Evolutionary conservation across 1,139 yeast species (phyloP), one percentile per base, ranked within the genome.

Genomic region (Candida freyschussii): DNA sequence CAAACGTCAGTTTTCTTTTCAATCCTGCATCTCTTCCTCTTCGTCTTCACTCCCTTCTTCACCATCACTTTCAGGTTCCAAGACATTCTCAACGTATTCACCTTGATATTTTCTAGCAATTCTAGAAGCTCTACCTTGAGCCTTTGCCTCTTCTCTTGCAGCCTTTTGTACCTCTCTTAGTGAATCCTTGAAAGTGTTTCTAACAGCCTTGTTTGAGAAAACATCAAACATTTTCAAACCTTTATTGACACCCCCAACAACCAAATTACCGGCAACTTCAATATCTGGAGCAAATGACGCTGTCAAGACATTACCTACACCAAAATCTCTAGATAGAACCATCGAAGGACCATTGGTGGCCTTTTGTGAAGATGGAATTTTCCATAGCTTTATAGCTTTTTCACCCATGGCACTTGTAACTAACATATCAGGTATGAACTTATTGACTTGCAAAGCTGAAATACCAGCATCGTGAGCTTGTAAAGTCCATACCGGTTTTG

Each of bases 391-490:
- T 36, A 87, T 76, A 10, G 65, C 62, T 59, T 84, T 85, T 55
- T 93, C 98, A 36, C 89, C 85, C 87, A 82, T 81, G 9, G 96
- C 95, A 37, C 94, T 79, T 4, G 97, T 86, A 18, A 78, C 76
- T 56, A 91, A 61, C 69, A 84, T 65, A 13, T 94, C 94, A 17
- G 81, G 80, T 30, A 86, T 60, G 54, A 67, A 72, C 21, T 59
- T 56, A 59, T 85, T 87, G 28, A 80, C 71, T 48, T 80, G 82
- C 49, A 93, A 71, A 4, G 93, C 71, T 9, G 96, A 81, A 40
- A 91, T 81, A 39, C 95, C 96, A 5, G 94, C 76, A 60, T 91
- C 97, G 57, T 91, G 98, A 2, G 98, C 98, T 62, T 93, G 96
- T 51, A 91, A 69, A 6, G 95, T 85, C 99, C 99, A 91, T 24